Base-by-base conservation (phyloP, 2,329 filamentous ascomycete genomes). In the Alternaria sp. region DNA sequence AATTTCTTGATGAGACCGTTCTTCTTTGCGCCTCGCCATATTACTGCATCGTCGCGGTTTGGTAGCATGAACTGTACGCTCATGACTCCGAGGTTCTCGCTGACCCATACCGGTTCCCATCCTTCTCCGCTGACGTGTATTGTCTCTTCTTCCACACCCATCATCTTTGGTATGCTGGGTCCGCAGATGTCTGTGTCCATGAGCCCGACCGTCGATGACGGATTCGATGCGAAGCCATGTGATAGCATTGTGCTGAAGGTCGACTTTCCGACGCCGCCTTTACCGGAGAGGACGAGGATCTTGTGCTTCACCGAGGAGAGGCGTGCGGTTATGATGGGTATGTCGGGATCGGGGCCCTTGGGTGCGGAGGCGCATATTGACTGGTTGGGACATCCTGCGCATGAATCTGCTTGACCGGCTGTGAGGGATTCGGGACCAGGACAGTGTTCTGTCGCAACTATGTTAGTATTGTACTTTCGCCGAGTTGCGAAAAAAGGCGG, bases 171-270 rank as follows among this genome's bases (percentile, higher is more conserved):
- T 72, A 99, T 97, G 65, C 89, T 93, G 0, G 95, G 95, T 0
- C 95, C 95, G 80, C 93, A 97, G 64, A 99, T 97, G 79, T 99
- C 95, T 7, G 95, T 96, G 80, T 99, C 95, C 93, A 98, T 97
- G 70, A 99, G 90, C 20, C 94, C 95, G 28, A 99, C 92, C 1
- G 88, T 92, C 57, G 84, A 90, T 46, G 90, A 87, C 0, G 90
- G 88, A 77, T 96, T 92, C 14, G 88, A 87, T 1, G 95, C 92
- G 71, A 99, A 96, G 1, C 92, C 94, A 76, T 97, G 93, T 2
- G 92, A 91, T 18, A 98, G 87, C 71, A 98, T 87, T 2, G 89
- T 91, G 3, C 92, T 94, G 75, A 98, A 96, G 0, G 95, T 98
- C 68, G 91, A 95, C 81, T 99, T 99, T 7, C 95, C 95, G 1